Evolutionary conservation across 768 basidiomycete species (phyloP).

Genomic region (Tricholoma furcatifolium): DNA sequence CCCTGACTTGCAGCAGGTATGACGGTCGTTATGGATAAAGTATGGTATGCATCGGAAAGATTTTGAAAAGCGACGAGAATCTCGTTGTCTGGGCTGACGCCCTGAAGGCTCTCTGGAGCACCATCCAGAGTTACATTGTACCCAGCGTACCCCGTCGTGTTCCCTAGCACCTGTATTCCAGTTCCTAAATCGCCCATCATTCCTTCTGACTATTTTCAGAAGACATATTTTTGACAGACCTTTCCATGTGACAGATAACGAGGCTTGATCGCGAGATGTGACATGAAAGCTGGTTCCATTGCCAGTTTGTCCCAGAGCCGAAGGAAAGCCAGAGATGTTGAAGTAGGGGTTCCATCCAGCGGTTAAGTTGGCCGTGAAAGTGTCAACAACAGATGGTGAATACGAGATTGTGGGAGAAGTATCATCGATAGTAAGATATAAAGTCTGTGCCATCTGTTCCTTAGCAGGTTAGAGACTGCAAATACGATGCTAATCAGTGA

Average conservation of each 20-base stretch:
- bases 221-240: conserved; percentile 40
- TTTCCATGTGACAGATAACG: conserved; percentile 55
- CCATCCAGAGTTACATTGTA: conserved; percentile 59
- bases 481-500: neutral
- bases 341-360: conserved; percentile 74
- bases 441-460: conserved; percentile 15
- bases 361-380: conserved; percentile 43
- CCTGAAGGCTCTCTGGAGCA: conserved; percentile 20
- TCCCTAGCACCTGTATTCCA: conserved; percentile 60
- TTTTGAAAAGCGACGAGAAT: conserved; percentile 50
- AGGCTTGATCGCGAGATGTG: conserved; percentile 60
- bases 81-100: conserved; percentile 26
- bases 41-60: conserved; percentile 51
- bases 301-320: conserved; percentile 40
- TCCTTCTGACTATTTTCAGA: neutral
- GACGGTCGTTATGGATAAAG: conserved; percentile 50
- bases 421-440: conserved; percentile 47
- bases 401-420: conserved; percentile 65
- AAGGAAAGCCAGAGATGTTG: conserved; percentile 46
- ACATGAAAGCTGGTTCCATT: conserved; percentile 59
- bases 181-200: conserved; percentile 45
- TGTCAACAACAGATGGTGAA: conserved; percentile 56
- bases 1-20: conserved; percentile 25
- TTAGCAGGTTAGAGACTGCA: neutral
- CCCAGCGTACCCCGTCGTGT: conserved; percentile 34